Evolutionary conservation across 2,329 filamentous ascomycete species (phyloP).

Genomic region (Cercospora canescens): DNA sequence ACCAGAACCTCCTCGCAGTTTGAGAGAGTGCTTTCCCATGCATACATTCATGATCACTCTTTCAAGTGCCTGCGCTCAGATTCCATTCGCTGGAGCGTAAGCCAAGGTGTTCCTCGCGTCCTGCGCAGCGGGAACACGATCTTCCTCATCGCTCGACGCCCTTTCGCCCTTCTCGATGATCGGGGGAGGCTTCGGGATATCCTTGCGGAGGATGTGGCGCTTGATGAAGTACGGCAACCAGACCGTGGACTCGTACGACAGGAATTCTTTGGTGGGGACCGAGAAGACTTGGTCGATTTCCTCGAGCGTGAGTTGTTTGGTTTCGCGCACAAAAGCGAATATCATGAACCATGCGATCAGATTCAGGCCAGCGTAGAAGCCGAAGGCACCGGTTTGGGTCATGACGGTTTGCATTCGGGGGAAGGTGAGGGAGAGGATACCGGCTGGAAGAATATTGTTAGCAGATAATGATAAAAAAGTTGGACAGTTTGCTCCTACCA

Average conservation of each 20-base stretch:
- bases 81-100: not conserved
- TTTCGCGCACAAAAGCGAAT: constrained; percentile 50
- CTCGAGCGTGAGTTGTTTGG: constrained; percentile 50
- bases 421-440: constrained; percentile 43
- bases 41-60: not conserved
- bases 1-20: not conserved
- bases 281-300: constrained; percentile 55
- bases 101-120: not conserved
- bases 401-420: constrained; percentile 51
- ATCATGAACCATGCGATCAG: constrained; percentile 55
- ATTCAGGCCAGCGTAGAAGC: constrained; percentile 60
- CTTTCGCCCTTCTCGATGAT: constrained; percentile 37
- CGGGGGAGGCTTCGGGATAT: constrained; percentile 40
- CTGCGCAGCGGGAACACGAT: not conserved
- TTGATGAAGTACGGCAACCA: constrained; percentile 47
- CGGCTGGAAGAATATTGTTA: no score
- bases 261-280: constrained; percentile 47
- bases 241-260: constrained; percentile 41
- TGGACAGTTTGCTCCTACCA: constrained; percentile 24
- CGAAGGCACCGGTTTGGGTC: constrained; percentile 55
- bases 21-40: not conserved
- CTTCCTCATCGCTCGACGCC: constrained; percentile 8
- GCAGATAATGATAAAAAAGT: no score
- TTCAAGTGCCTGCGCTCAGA: not conserved
- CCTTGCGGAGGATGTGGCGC: constrained; percentile 40